These are phyloP conservation scores for Kalaharituber pfeilii DNA, from an alignment of 2,329 filamentous ascomycete genomes.

Conservation along the genomic window DNA sequence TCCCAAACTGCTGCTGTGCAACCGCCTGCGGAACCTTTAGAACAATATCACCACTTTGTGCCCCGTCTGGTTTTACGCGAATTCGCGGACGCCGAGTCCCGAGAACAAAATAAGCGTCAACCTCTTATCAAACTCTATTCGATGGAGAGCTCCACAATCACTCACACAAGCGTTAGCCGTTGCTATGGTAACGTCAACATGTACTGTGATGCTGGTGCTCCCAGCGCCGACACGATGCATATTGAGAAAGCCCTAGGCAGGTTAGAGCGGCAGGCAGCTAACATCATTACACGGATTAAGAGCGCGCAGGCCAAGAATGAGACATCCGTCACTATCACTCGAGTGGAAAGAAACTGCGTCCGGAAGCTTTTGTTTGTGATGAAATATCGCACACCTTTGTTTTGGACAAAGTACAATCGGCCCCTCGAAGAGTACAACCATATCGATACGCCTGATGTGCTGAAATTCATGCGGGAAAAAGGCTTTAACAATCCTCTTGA, in stretches of 20 bases:
- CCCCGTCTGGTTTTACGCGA: slow-evolving; percentile 7
- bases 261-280: neutral
- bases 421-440: neutral
- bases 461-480: neutral
- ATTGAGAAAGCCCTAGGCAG: slow-evolving; percentile 5
- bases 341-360: slow-evolving; percentile 2
- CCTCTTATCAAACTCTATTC: slow-evolving; percentile 5
- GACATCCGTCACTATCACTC: slow-evolving; percentile 1
- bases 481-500: slow-evolving; percentile 1
- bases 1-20: too few species aligned
- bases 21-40: too few species aligned
- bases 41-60: slow-evolving; percentile 11
- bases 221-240: slow-evolving; percentile 1
- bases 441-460: neutral
- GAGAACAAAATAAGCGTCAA: neutral
- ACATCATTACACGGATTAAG: neutral
- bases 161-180: neutral
- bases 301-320: neutral
- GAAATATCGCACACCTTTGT: slow-evolving; percentile 4
- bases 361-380: slow-evolving; percentile 12
- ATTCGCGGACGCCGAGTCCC: neutral
- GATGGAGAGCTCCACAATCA: slow-evolving; percentile 1
- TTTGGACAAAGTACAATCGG: slow-evolving; percentile 5
- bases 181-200: slow-evolving; percentile 6
- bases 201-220: slow-evolving; percentile 5